A percentile compares a stretch with the other conserved stretches of the same genome.
Conservation (phyloP, 345 rosid species). For the Erodium maritimum region DNA sequence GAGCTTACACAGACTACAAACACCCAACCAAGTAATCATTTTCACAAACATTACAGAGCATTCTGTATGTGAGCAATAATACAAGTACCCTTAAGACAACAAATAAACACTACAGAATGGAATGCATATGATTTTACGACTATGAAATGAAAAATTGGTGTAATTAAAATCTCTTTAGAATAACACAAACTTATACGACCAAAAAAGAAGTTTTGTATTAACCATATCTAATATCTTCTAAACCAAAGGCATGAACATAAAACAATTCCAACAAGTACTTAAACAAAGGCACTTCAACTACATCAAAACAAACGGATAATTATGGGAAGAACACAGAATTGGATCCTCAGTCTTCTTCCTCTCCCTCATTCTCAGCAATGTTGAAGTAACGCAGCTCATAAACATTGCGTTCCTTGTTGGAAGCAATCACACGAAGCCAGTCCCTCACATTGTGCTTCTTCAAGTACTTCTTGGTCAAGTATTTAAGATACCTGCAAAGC, state of each 20-base stretch:
- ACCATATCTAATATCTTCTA: neutral
- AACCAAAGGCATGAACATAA: neutral
- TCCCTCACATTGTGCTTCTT: constrained; percentile 93
- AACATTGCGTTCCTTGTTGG: constrained; percentile 72
- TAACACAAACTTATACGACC: too few species aligned
- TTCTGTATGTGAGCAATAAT: too few species aligned
- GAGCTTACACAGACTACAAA: too few species aligned
- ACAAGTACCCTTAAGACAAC: too few species aligned
- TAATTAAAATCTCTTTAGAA: too few species aligned
- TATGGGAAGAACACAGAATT: neutral
- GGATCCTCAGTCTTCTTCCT: constrained; percentile 58
- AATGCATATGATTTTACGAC: too few species aligned
- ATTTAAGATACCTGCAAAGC: constrained; percentile 56
- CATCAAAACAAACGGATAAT: neutral
- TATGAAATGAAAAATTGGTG: too few species aligned
- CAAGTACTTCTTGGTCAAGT: constrained; percentile 80
- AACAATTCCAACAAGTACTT: neutral
- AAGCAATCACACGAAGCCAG: constrained; percentile 86
- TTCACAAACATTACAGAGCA: too few species aligned
- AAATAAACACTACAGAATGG: too few species aligned
- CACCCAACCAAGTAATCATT: too few species aligned
- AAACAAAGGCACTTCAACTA: neutral
- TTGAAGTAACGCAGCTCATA: constrained; percentile 91
- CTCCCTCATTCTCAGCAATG: constrained; percentile 90
- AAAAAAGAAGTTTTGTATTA: neutral